Evolutionary conservation across 352 stramenopile genomes (phyloP).

Genomic region (Phytophthora colocasiae): DNA sequence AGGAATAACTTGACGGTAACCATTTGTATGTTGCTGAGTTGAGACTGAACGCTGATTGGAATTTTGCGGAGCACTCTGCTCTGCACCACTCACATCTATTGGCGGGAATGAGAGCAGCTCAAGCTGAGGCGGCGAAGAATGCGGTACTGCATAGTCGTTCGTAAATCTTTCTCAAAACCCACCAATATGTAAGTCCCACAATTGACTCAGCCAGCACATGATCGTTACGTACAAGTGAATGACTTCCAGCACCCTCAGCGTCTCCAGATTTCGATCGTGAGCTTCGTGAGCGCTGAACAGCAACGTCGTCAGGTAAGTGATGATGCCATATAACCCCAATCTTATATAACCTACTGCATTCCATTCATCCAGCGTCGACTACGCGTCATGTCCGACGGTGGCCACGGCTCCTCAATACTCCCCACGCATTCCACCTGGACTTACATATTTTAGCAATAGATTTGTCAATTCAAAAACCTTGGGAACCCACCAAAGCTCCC

Average conservation of each 20-base stretch:
- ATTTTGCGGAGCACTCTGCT: background rate
- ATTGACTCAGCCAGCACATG: background rate
- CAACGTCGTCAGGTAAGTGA: conserved; percentile 2
- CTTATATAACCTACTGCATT: conserved; percentile 33
- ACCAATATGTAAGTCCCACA: conserved; percentile 7
- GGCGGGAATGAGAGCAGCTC: conserved; percentile 36
- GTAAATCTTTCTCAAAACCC: conserved; percentile 22
- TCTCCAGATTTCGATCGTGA: conserved; percentile 66
- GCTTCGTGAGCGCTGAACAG: conserved; percentile 46
- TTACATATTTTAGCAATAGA: conserved; percentile 6
- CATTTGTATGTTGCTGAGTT: conserved; percentile 9
- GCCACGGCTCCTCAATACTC: conserved; percentile 32
- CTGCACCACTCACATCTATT: background rate
- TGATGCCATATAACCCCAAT: background rate
- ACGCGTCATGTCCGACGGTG: conserved; percentile 18
- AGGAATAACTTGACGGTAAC: background rate
- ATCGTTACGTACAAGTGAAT: conserved; percentile 53
- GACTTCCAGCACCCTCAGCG: conserved; percentile 65
- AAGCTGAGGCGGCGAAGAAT: conserved; percentile 15
- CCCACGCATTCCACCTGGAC: conserved; percentile 53
- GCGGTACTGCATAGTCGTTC: conserved; percentile 19
- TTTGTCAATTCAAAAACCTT: background rate
- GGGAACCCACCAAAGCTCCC: conserved; percentile 39
- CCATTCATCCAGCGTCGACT: conserved; percentile 44
- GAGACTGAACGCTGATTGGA: conserved; percentile 3